Evolutionary conservation across 805 yeast genomes (phyloP).

Genomic region (Wickerhamomyces rabaulensis): DNA sequence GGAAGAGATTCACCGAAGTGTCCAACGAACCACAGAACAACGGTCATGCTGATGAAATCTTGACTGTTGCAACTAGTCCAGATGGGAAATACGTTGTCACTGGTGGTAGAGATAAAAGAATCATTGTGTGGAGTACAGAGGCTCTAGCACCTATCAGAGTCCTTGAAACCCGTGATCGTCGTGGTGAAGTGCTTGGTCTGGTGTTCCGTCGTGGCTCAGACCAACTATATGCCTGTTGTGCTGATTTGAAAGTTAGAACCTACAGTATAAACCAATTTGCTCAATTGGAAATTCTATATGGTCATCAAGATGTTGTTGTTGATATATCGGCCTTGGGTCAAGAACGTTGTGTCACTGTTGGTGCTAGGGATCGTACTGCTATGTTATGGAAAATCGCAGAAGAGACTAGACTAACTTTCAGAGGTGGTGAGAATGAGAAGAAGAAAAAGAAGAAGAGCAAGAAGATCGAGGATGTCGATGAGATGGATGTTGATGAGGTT

Average conservation of each 20-base stretch:
- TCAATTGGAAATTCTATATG: slow-evolving; percentile 86
- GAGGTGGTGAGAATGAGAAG: slow-evolving; percentile 71
- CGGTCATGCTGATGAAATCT: slow-evolving; percentile 75
- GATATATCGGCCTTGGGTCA: slow-evolving; percentile 77
- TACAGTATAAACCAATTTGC: slow-evolving; percentile 81
- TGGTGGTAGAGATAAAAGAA: slow-evolving; percentile 80
- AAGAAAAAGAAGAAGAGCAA: slow-evolving; percentile 30
- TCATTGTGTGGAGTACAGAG: slow-evolving; percentile 84
- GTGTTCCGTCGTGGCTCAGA: slow-evolving; percentile 76
- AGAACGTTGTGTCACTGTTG: slow-evolving; percentile 95
- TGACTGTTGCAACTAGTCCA: slow-evolving; percentile 75
- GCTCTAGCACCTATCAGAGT: slow-evolving; percentile 70
- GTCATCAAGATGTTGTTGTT: slow-evolving; percentile 87
- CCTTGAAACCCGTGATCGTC: slow-evolving; percentile 65
- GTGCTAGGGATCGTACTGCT: slow-evolving; percentile 90
- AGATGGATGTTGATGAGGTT: slow-evolving; percentile 20
- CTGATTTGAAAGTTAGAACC: slow-evolving; percentile 85
- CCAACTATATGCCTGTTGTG: slow-evolving; percentile 88
- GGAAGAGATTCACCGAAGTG: slow-evolving; percentile 38
- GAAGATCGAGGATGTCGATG: slow-evolving; percentile 26
- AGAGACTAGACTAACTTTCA: slow-evolving; percentile 86
- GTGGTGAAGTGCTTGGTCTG: slow-evolving; percentile 67
- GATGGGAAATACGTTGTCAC: slow-evolving; percentile 88
- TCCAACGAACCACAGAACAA: slow-evolving; percentile 45
- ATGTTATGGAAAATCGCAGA: slow-evolving; percentile 97